Percentiles rank a stretch among this genome's conserved stretches.
phyloP scores from a whole-genome alignment of 2,329 filamentous ascomycete species.

The Chaetomiaceae sp. region DNA sequence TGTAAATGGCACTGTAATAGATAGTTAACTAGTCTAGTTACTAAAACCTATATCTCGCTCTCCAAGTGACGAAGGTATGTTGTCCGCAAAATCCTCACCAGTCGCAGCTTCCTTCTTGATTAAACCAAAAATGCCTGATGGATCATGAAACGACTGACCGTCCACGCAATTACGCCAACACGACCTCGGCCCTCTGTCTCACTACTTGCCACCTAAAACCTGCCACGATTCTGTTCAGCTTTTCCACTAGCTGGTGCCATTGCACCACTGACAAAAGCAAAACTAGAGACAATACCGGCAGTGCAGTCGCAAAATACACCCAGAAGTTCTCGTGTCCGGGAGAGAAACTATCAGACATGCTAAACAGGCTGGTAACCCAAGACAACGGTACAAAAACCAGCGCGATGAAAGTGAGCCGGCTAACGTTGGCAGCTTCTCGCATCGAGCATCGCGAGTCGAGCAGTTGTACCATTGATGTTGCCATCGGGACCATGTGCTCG shows the following conservation, averaged over 20 bases:
- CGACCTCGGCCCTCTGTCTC: too few relatives aligned
- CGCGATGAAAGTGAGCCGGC: slow-evolving; percentile 15
- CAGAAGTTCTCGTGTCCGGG: slow-evolving; percentile 12
- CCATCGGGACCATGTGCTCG: not conserved
- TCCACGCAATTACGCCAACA: too few relatives aligned
- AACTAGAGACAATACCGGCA: not conserved
- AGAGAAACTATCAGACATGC: slow-evolving; percentile 12
- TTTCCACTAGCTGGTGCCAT: not conserved
- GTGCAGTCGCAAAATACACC: slow-evolving; percentile 14
- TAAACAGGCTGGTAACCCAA: slow-evolving; percentile 14
- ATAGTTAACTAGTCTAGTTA: too few relatives aligned
- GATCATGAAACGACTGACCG: too few relatives aligned
- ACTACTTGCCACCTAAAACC: too few relatives aligned
- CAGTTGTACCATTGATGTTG: not conserved
- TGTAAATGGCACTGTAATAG: too few relatives aligned
- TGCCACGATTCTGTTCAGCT: not conserved
- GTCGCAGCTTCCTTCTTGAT: not conserved
- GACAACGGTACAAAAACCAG: slow-evolving; percentile 17
- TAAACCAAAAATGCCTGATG: too few relatives aligned
- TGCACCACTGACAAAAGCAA: not conserved
- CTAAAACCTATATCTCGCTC: too few relatives aligned
- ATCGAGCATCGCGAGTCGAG: not conserved
- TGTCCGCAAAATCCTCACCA: too few relatives aligned
- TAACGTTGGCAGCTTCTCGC: slow-evolving; percentile 6
- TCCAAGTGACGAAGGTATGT: too few relatives aligned